Evolutionary conservation across 1,284 basidiomycete species (phyloP), one percentile per base, ranked within the genome.

Genomic region (Megacollybia platyphylla): DNA sequence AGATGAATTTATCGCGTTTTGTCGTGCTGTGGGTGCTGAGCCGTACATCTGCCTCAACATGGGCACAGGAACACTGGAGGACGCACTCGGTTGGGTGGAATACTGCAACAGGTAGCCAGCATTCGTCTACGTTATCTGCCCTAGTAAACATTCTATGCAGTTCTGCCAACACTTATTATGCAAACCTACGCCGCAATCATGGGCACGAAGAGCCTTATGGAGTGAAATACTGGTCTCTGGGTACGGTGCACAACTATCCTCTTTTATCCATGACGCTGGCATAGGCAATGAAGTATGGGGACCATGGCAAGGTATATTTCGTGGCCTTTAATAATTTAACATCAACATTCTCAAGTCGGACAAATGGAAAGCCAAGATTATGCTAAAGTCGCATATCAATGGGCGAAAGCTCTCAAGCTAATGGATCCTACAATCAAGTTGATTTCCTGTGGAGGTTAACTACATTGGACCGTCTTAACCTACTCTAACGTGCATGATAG

Each of bases 41-140:
- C 77, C 77, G 2, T 79, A 71, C 54, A 68, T 80, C 38, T 76
- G 76, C 48, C 52, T 79, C 40, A 79, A 80, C 58, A 77, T 79
- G 76, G 76, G 76, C 5, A 77, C 76, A 0, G 76, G 76, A 2
- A 73, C 73, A 0, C 59, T 74, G 17, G 73, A 77, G 46, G 76
- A 79, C 42, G 76, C 76, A 0, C 59, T 82, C n/a, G 70, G 67
- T 2, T 80, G 77, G 76, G 51, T 80, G 18, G 77, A 80, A 48
- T 80, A 80, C 56, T 79, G 76, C 53, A 80, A 80, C 51, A 71
- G 67, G 56, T 61, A 54, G 51, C 52, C 15, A 38, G 24, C 15
- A 31, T 9, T 36, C 10, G 57, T 36, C 44, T 51, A 46, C 7
- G 9, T n/a, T 11, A 36, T 32, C 35, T 15, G n/a, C 28, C 27